Evolutionary conservation across 1,139 yeast genomes (phyloP).

Genomic region (Saccharomyces pastorianus): DNA sequence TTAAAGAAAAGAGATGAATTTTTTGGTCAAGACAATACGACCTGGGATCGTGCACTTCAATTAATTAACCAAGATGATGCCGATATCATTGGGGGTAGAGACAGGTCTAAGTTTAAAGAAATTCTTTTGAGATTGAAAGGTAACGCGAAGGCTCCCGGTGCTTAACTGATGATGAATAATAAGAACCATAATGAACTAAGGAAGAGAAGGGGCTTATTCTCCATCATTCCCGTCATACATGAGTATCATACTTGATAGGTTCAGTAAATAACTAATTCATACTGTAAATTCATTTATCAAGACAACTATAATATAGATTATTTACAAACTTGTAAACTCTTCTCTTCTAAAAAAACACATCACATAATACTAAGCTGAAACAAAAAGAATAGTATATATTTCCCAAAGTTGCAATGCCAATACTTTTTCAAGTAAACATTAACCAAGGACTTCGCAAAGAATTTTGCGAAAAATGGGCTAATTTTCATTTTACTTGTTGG

Average conservation of each 20-base stretch:
- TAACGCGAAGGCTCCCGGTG: conserved; percentile 68
- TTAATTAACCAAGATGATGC: conserved; percentile 40
- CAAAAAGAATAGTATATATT: background rate
- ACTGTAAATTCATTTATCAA: background rate
- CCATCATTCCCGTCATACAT: background rate
- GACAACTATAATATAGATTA: background rate
- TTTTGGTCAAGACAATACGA: conserved; percentile 54
- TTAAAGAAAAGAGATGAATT: conserved; percentile 72
- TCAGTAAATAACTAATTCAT: background rate
- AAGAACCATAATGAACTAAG: background rate
- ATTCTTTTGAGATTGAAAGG: conserved; percentile 58
- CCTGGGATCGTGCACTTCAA: conserved; percentile 78
- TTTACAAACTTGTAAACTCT: background rate
- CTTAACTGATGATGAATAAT: conserved; percentile 30
- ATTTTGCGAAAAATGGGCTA: background rate
- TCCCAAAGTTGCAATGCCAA: background rate
- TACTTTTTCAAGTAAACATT: background rate
- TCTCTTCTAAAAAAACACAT: background rate
- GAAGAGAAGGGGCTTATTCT: background rate
- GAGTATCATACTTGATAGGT: background rate
- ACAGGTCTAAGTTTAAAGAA: conserved; percentile 65
- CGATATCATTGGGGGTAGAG: conserved; percentile 43
- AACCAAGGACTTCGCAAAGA: background rate
- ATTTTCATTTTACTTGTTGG: background rate
- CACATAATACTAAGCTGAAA: background rate